Conservation (phyloP, 768 basidiomycete species). For the Gelatoporia subvermispora region DNA sequence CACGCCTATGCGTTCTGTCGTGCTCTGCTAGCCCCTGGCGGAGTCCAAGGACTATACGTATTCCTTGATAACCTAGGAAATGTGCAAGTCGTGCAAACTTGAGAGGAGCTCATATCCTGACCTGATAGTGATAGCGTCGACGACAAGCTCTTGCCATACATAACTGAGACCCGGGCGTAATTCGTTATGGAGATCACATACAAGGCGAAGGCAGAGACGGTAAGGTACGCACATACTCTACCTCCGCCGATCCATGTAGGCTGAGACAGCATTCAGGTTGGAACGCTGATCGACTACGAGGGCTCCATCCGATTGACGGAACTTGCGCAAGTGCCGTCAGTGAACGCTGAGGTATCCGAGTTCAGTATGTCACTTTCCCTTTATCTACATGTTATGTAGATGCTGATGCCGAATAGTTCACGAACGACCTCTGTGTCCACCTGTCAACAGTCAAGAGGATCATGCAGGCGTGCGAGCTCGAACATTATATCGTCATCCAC, state of each 20-base stretch:
- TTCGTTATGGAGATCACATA: conserved; percentile 96
- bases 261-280: conserved; percentile 45
- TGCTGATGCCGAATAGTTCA: too few relatives aligned
- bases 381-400: too few relatives aligned
- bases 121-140: conserved; percentile 13
- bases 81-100: conserved; percentile 45
- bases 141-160: conserved; percentile 72
- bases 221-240: conserved; percentile 34
- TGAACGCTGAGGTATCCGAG: conserved; percentile 94
- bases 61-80: conserved; percentile 97
- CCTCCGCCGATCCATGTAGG: neutral
- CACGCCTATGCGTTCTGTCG: conserved; percentile 83
- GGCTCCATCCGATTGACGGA: conserved; percentile 85
- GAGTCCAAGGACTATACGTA: conserved; percentile 97
- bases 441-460: conserved; percentile 78
- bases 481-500: conserved; percentile 94
- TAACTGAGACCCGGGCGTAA: conserved; percentile 77
- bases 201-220: conserved; percentile 91
- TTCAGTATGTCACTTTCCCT: too few relatives aligned
- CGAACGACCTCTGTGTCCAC: conserved; percentile 80
- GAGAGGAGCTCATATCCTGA: neutral
- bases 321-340: conserved; percentile 90
- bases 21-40: conserved; percentile 81
- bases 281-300: conserved; percentile 88
- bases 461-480: conserved; percentile 82